Base-by-base conservation (phyloP, 192 early-diverging fungal species). In the Podila minutissima region DNA sequence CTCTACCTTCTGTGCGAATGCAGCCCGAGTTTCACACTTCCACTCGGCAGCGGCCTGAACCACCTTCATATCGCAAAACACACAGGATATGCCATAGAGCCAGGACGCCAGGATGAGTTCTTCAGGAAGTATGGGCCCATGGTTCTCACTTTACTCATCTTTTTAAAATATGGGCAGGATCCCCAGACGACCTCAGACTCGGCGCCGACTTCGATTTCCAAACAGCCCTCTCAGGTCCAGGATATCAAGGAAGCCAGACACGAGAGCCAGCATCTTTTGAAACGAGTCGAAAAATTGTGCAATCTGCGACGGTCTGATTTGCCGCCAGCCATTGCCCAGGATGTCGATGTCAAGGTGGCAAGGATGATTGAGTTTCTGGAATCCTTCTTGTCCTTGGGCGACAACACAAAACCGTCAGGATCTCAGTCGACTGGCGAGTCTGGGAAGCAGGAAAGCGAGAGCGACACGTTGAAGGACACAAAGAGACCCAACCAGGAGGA, bases 21-120 rank as follows among this genome's bases (percentile, higher is more conserved):
- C 28, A 81, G 77, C 19, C 31, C 62, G 8, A 73, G 71, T 35
- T 81, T 81, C 58, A 73, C 77, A 20, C 41, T 73, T 10, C 77
- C 77, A 20, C 64, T 81, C 20, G 77, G 77, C 24, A 81, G 77
- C 24, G 77, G 71, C 59, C 49, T 81, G 28, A 81, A 81, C 33
- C 77, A 81, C 35, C 53, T 81, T 13, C 77, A 81, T 20, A 81
- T 81, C 41, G 77, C 77, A n/a, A 81, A 81, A 32, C 77, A 81
- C 58, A n/a, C 41, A 0, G 77, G 77, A 58, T 81, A 81, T 29
- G 62, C 35, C 5, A 64, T 72, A 24, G 71, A 81, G 9, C 70
- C 66, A 1, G 67, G 50, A 11, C 37, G 71, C 20, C 33, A 69
- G 29, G 62, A 73, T 1, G 77, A 81, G n/a, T 81, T 81, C 37